phyloP scores from a whole-genome alignment of 225 moss, liverwort and hornwort genomes.

The Asterella californica region DNA sequence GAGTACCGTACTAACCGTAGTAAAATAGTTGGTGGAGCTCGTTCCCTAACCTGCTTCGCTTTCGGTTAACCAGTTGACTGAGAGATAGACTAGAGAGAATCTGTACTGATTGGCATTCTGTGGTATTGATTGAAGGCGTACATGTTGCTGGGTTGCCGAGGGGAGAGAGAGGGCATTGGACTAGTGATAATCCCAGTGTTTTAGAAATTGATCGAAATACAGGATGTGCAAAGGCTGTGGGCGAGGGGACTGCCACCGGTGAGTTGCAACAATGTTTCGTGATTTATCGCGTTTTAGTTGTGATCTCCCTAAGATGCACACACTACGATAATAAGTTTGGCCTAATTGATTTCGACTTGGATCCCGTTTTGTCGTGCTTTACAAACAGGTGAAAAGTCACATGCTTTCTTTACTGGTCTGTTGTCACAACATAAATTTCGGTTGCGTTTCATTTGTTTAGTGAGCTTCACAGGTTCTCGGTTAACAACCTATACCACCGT shows the following conservation, averaged over 20 bases:
- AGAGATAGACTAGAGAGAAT: neutral
- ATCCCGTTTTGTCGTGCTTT: too few relatives aligned
- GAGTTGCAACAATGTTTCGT: neutral
- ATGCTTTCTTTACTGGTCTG: neutral
- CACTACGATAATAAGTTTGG: too few relatives aligned
- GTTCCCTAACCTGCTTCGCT: too few relatives aligned
- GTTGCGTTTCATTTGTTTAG: constrained; percentile 30
- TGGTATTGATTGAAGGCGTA: constrained; percentile 42
- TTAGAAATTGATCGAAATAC: constrained; percentile 57
- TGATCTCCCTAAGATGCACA: too few relatives aligned
- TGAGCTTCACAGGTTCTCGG: constrained; percentile 84
- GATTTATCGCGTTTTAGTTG: neutral
- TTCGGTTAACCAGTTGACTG: too few relatives aligned
- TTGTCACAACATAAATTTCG: neutral
- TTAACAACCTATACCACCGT: constrained; percentile 75
- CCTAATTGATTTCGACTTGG: too few relatives aligned
- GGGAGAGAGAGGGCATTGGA: constrained; percentile 81
- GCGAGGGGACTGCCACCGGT: constrained; percentile 71
- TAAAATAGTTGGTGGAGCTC: too few relatives aligned
- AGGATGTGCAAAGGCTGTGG: constrained; percentile 65
- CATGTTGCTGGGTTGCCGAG: constrained; percentile 52
- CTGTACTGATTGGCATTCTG: neutral
- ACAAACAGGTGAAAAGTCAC: neutral
- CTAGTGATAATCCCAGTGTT: constrained; percentile 64
- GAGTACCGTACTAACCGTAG: too few relatives aligned